Base-by-base conservation (phyloP, 2,329 filamentous ascomycete genomes). In the Arthroderma sp. region DNA sequence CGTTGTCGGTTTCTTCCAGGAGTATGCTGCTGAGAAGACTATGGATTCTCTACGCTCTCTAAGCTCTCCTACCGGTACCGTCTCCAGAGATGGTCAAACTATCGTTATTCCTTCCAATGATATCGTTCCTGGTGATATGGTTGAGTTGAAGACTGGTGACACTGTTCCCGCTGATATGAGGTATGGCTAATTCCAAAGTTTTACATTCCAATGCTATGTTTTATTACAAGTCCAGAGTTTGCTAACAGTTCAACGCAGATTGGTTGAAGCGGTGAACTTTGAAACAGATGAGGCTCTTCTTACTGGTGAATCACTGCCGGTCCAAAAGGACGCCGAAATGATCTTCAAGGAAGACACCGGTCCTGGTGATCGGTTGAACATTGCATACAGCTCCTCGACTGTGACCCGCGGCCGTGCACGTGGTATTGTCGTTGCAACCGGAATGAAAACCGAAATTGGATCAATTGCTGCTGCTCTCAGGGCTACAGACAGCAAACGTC, bases 391-490 rank as follows among this genome's bases (percentile, higher is more conserved):
- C 53, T 78, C 75, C 28, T 76, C 74, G 36, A 76, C 73, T 7
- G 74, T 80, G 42, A 78, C 75, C 8, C 75, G 77, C 49, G 77
- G 78, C 40, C 72, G 77, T 44, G 77, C 73, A 15, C 71, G 66
- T 30, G 78, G 76, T 45, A 70, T 80, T 44, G 75, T 78, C 8
- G 73, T 77, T 52, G 72, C 73, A 11, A 80, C 74, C 11, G 77
- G 70, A 11, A 76, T 77, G 69, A 63, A 68, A 50, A 80, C 75
- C 29, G 76, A 80, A 57, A 77, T 82, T 40, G 78, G 78, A 33
- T 74, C 74, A 34, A 83, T 83, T 48, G 80, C 80, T 1, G 68
- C 68, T 47, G 66, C 75, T 32, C 72, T 88, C 38, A 77, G 79
- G 44, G 74, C 75, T 27, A 72, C 72, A 50, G 72, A 75, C 47